These are phyloP conservation scores for Lepidium africanum DNA, from an alignment of 345 rosid species.

Conservation along the genomic window DNA sequence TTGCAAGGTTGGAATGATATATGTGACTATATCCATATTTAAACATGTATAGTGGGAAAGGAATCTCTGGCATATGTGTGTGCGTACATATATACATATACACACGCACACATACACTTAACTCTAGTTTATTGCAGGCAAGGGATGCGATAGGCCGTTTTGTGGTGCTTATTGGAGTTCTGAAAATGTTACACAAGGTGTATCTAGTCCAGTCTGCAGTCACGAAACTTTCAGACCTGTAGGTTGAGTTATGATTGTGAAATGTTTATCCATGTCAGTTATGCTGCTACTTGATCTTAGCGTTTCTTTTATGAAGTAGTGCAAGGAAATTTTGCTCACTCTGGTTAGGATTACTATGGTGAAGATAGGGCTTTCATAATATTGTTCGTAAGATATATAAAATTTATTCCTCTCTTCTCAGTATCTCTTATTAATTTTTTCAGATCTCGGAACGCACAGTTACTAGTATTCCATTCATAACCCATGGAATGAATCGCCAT, in stretches of 20 bases:
- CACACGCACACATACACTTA: background rate
- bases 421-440: constrained; percentile 6
- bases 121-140: constrained; percentile 43
- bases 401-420: background rate
- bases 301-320: background rate
- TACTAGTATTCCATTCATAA: constrained; percentile 52
- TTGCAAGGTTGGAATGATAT: background rate
- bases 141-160: constrained; percentile 80
- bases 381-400: background rate
- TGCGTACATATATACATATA: background rate
- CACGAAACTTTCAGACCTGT: constrained; percentile 62
- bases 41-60: background rate
- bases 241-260: constrained; percentile 11
- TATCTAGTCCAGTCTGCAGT: constrained; percentile 40
- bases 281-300: background rate
- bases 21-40: background rate
- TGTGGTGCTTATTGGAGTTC: constrained; percentile 87
- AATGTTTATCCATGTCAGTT: background rate
- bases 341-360: background rate
- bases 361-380: background rate
- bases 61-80: background rate
- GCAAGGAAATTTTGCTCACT: background rate
- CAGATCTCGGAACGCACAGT: constrained; percentile 59
- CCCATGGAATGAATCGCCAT: constrained; percentile 72
- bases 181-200: constrained; percentile 37